A percentile compares a stretch with the other conserved stretches of the same genome.
Conservation (phyloP, 139 green algal genomes). For the Chlamydomonas schloesseri region DNA sequence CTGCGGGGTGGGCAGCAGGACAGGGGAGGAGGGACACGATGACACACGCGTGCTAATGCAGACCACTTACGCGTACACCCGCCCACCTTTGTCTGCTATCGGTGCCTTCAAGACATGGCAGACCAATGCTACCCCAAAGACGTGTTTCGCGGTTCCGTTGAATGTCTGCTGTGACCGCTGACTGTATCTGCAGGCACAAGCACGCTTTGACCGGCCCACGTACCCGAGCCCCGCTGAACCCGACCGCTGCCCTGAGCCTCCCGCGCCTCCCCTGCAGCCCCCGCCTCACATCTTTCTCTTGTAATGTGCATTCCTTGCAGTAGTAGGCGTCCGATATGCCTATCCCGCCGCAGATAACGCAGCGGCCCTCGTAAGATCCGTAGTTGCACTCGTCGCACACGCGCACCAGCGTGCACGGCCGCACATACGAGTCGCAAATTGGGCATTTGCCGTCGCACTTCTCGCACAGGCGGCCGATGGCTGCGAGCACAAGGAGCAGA, state of each 20-base stretch:
- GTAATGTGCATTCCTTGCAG: constrained; percentile 98
- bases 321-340: constrained; percentile 99
- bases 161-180: too few species aligned
- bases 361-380: constrained; percentile 94
- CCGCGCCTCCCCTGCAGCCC: not conserved
- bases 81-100: too few species aligned
- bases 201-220: too few species aligned
- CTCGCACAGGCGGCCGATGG: constrained; percentile 95
- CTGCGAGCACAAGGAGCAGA: constrained; percentile 64
- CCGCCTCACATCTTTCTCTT: constrained; percentile 95
- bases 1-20: constrained; percentile 60
- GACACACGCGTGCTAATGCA: too few species aligned
- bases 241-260: too few species aligned
- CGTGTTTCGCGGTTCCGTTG: too few species aligned
- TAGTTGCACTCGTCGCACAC: constrained; percentile 99
- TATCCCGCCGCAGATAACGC: constrained; percentile 95
- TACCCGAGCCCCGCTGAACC: not conserved
- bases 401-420: constrained; percentile 94
- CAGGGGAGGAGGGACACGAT: not conserved
- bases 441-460: constrained; percentile 98
- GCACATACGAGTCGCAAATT: constrained; percentile 97
- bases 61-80: too few species aligned
- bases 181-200: too few species aligned
- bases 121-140: too few species aligned
- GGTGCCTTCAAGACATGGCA: too few species aligned